Evolutionary conservation across 176 grass and related monocot genomes (phyloP), one percentile per base, ranked within the genome.

Genomic region (Oryza brachyantha): DNA sequence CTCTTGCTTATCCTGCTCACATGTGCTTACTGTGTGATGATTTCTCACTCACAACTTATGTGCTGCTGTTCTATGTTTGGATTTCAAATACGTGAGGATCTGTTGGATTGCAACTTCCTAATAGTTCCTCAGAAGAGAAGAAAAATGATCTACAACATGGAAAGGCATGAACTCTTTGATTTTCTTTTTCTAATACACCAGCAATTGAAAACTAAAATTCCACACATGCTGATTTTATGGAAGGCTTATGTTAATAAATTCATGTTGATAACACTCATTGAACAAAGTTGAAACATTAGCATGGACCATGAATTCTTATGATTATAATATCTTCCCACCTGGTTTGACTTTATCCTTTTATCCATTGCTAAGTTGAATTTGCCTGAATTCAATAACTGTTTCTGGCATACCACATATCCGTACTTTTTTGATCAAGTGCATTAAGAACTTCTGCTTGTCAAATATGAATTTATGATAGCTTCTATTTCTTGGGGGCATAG

Each of bases 401-500:
- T 67, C 38, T 60, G 68, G 5, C 17, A 74, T 79, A 61, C 79
- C 17, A 68, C 57, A 10, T 34, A 27, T 64, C 62, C 39, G 29
- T 37, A 7, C n/a, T n/a, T 3, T 3, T 52, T 27, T 55, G 9
- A 55, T 25, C 29, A 61, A 45, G 13, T 80, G 25, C 17, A 80
- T 32, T 19, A 32, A 32, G 2, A 66, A 75, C 5, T 14, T 26
- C 5, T 62, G 1, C 64, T 70, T 29, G 38, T 6, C 24, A 68
- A 70, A 68, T 19, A 42, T 60, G 22, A 8, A 48, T 62, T 60
- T 7, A 26, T 5, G 10, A 43, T 36, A 25, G 42, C 1, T 45
- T 19, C 46, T 28, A 3, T 38, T 79, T 2, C 29, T 4, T 79
- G 13, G 3, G 27, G 9, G 55, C 35, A 6, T 36, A 94, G 95